Evolutionary conservation across 2,329 filamentous ascomycete species (phyloP), one percentile per base, ranked within the genome.

Genomic region (Cladosporium sp.): DNA sequence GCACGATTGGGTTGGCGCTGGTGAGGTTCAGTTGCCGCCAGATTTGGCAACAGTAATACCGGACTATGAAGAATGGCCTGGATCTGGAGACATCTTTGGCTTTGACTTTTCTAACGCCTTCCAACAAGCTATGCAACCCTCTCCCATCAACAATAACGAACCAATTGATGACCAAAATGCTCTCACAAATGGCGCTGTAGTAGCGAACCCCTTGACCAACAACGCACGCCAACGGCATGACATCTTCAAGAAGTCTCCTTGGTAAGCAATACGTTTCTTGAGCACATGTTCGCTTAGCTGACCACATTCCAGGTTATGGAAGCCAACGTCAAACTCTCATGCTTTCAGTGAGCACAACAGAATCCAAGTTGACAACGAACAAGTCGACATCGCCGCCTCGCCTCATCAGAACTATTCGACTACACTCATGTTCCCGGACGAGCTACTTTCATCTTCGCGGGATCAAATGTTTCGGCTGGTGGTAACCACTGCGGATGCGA

Each of bases 401-500:
- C 75, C 75, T 7, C 73, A 76, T 46, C 67, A 71, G 57, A 72
- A 73, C 1, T 69, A 71, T 46, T 57, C 74, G 4, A 69, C 72
- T 0, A 68, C 71, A n/a, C 58, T 76, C 5, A 49, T 64, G 1
- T 72, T 76, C 26, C 68, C 71, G 18, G 73, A 72, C 26, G 65
- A 64, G 2, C 66, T 76, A 1, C 69, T 67, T 4, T 58, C 67
- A 28, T 67, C 66, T 56, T 67, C 69, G 26, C 71, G 74, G 1
- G 74, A 76, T 62, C 70, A 70, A 1, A 73, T 76, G n/a, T 71
- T 76, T 37, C 72, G 75, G 23, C 68, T 76, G 3, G 72, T 76
- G 1, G 68, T 70, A 1, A 75, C 73, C 58, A 75, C 74, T 0
- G 73, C 74, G 0, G 69, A 69, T 26, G 71, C 71, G 31, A 71